Evolutionary conservation across 2,329 filamentous ascomycete species (phyloP), one percentile per base, ranked within the genome.

Genomic region (Periglandula ipomoeae): DNA sequence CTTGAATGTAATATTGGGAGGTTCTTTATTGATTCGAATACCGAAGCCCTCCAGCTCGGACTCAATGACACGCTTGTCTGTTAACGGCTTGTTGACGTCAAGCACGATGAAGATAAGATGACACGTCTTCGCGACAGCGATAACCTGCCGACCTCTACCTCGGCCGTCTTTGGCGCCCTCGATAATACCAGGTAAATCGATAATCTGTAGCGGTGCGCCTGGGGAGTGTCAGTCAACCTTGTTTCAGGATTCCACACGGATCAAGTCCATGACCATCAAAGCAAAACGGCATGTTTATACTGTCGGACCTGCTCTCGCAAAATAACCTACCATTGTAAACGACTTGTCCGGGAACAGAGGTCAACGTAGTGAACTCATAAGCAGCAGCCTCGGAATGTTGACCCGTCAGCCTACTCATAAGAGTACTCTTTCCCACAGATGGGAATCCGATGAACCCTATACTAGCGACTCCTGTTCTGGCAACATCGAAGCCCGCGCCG

Each of bases 361-460:
- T 98, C 66, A 98, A 77, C 48, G 93, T 98, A 56, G 93, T 98
- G 74, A 98, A 98, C 67, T 98, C 93, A 70, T 98, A 98, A 46
- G 91, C 93, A 17, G 93, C 93, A 49, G 83, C 91, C 75, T 98
- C 93, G 2, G 91, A 97, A 66, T 98, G 91, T 70, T 96, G 91
- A 46, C 93, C 93, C 39, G 93, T 98, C 65, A 98, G 72, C 62
- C 76, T 82, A 65, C 84, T 95, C 90, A 98, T 96, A 60, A 98
- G 76, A 45, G 93, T 98, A 78, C 89, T 95, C 73, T 98, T 98
- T 53, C 93, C 93, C 54, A 98, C 93, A 1, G 93, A 98, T 2
- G 93, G 93, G 63, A 98, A 98, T 27, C 93, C 93, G 64, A 97
- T 96, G 71, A 97, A 97, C 39, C 91, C 91, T 61, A 98, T 83